These are phyloP conservation scores for Yamadazyma mexicana DNA, from an alignment of 1,139 yeast species.

Conservation along the genomic window DNA sequence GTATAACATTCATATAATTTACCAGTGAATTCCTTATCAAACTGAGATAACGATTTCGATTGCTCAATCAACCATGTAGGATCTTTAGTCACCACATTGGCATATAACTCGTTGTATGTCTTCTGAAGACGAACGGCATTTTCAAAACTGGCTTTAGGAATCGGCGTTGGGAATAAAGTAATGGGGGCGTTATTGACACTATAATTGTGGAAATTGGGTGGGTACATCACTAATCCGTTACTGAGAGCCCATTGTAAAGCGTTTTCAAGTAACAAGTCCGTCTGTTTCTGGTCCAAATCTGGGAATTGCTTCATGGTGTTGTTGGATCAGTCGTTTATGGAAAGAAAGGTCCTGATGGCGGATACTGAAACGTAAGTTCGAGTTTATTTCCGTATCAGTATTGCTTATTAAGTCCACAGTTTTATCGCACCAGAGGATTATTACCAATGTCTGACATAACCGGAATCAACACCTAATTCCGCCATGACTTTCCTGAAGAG, in stretches of 20 bases:
- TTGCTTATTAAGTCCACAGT: conserved; percentile 2
- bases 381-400: too few relatives aligned
- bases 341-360: too few relatives aligned
- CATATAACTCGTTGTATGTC: conserved; percentile 71
- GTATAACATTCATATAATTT: conserved; percentile 62
- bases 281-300: conserved; percentile 26
- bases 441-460: neutral
- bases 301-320: conserved; percentile 30
- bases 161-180: conserved; percentile 88
- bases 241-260: conserved; percentile 75
- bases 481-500: too few relatives aligned
- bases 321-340: too few relatives aligned
- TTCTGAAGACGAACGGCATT: conserved; percentile 70
- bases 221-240: conserved; percentile 79
- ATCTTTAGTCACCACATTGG: conserved; percentile 54
- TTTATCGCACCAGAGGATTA: neutral
- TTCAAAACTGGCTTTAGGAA: conserved; percentile 65
- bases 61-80: conserved; percentile 62
- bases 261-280: conserved; percentile 35
- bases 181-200: conserved; percentile 77
- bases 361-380: too few relatives aligned
- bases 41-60: conserved; percentile 52
- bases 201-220: conserved; percentile 49
- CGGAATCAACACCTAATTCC: neutral
- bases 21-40: conserved; percentile 81